phyloP scores from a whole-genome alignment of 2,329 filamentous ascomycete genomes.

The Alternaria alternata region DNA sequence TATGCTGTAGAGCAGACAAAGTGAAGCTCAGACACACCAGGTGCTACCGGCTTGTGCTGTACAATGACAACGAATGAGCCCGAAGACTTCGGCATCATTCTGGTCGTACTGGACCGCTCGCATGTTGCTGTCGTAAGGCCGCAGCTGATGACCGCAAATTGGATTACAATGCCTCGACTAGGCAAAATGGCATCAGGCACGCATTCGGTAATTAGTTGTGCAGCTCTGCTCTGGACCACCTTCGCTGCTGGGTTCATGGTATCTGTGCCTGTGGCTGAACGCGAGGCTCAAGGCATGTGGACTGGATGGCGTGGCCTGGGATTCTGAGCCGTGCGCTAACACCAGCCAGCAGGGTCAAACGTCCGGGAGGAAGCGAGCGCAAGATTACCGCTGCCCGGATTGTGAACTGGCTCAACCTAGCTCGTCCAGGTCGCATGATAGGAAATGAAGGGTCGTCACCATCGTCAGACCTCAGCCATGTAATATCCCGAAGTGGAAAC shows the following conservation, averaged over 20 bases:
- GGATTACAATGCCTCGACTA: conserved; percentile 5
- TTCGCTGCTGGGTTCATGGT: conserved; percentile 23
- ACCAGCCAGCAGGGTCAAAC: conserved; percentile 47
- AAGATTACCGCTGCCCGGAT: conserved; percentile 48
- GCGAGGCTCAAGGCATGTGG: conserved; percentile 35
- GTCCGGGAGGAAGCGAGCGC: conserved; percentile 52
- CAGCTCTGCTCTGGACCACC: conserved; percentile 30
- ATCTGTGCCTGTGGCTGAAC: conserved; percentile 35
- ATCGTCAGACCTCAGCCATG: conserved; percentile 43
- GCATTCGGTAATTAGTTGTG: conserved; percentile 14
- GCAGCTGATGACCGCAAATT: conserved; percentile 6
- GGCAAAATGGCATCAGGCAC: conserved; percentile 10
- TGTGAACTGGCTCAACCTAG: conserved; percentile 35
- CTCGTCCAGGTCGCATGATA: conserved; percentile 37
- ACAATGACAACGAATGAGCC: background rate
- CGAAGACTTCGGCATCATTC: background rate
- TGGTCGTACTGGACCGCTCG: conserved; percentile 7
- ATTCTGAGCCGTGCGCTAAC: conserved; percentile 37
- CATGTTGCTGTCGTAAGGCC: background rate
- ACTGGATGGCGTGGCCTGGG: conserved; percentile 31
- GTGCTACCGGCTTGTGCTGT: conserved; percentile 3
- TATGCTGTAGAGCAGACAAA: background rate
- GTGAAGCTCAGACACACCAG: background rate
- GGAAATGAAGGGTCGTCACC: conserved; percentile 51
- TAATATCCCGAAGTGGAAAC: conserved; percentile 41